phyloP scores from a whole-genome alignment of 2,329 filamentous ascomycete species.

The Penicillium sp. region DNA sequence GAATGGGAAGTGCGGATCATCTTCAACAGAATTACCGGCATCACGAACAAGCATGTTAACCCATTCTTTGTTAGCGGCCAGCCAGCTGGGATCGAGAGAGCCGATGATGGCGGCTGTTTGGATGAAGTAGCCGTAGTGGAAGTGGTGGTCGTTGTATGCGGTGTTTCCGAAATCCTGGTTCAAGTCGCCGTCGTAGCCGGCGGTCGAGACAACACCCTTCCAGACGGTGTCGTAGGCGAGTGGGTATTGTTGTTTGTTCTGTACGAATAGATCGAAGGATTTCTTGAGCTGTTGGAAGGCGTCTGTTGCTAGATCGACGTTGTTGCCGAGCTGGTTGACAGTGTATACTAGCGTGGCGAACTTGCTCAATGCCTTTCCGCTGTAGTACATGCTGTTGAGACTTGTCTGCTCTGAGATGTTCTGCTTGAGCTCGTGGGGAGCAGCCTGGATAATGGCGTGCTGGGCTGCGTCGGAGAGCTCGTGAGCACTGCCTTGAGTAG shows the following conservation, averaged over 20 bases:
- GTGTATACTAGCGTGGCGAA: constrained; percentile 70
- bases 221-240: constrained; percentile 61
- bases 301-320: constrained; percentile 56
- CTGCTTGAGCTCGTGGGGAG: constrained; percentile 72
- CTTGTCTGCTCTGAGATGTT: constrained; percentile 72
- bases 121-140: constrained; percentile 80
- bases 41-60: constrained; percentile 85
- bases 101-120: constrained; percentile 82
- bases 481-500: constrained; percentile 43
- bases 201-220: constrained; percentile 78
- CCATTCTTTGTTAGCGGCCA: constrained; percentile 70
- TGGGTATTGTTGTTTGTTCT: constrained; percentile 66
- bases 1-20: constrained; percentile 76
- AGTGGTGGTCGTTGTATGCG: constrained; percentile 67
- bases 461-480: constrained; percentile 53
- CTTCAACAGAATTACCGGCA: constrained; percentile 69
- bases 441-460: constrained; percentile 59
- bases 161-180: constrained; percentile 85
- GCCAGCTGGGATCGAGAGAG: constrained; percentile 73
- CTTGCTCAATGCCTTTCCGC: constrained; percentile 80
- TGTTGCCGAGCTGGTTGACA: constrained; percentile 61
- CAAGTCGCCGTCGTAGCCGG: constrained; percentile 66
- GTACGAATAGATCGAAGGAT: constrained; percentile 65
- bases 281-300: constrained; percentile 64
- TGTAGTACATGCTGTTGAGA: constrained; percentile 87